Evolutionary conservation across 805 yeast species (phyloP).

Genomic region (Metschnikowia dekortorum): DNA sequence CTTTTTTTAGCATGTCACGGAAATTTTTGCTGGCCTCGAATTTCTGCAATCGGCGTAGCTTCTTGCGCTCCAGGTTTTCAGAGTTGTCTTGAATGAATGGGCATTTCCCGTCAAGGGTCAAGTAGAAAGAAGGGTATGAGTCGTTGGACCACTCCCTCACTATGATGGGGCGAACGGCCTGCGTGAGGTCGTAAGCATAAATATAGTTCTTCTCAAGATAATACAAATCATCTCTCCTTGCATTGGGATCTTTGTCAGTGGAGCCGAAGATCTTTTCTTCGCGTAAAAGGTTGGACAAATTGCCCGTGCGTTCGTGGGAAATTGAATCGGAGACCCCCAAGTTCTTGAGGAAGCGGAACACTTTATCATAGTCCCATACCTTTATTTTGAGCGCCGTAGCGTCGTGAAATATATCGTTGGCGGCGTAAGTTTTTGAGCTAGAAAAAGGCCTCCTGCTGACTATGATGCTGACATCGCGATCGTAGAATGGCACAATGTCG

Average conservation of each 20-base stretch:
- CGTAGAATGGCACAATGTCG: conserved; percentile 42
- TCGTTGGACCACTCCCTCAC: conserved; percentile 71
- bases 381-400: conserved; percentile 62
- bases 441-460: conserved; percentile 58
- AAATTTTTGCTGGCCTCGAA: conserved; percentile 40
- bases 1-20: conserved; percentile 34
- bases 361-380: conserved; percentile 86
- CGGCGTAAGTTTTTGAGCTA: conserved; percentile 37
- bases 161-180: conserved; percentile 74
- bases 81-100: conserved; percentile 69
- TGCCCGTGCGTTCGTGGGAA: conserved; percentile 17
- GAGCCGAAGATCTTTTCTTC: conserved; percentile 87
- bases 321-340: conserved; percentile 35
- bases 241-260: conserved; percentile 81
- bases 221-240: conserved; percentile 77
- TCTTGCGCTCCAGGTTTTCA: conserved; percentile 38
- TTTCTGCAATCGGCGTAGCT: conserved; percentile 35
- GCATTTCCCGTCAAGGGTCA: conserved; percentile 70
- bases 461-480: conserved; percentile 66
- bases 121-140: conserved; percentile 51
- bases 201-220: conserved; percentile 70
- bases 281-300: conserved; percentile 52
- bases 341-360: conserved; percentile 69
- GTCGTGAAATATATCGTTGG: conserved; percentile 60
- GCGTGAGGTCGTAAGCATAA: conserved; percentile 75